Percentiles rank a stretch among this genome's conserved stretches.
Conservation (phyloP, 345 rosid species). For the Hibiscus mutabilis region DNA sequence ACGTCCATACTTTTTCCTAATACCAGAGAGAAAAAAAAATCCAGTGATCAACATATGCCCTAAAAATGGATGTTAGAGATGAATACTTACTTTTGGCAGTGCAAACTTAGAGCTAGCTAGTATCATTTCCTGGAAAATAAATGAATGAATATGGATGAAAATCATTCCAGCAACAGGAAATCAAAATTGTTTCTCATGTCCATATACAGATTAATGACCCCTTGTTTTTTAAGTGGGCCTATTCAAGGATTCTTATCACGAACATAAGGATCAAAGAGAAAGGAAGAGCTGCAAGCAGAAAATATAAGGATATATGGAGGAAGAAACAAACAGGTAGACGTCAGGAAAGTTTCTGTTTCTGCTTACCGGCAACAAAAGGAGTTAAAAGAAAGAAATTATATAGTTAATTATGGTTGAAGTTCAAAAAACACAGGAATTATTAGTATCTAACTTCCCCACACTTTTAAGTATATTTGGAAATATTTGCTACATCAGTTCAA, state of each 20-base stretch:
- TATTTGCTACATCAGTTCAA: not conserved
- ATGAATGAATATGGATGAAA: not conserved
- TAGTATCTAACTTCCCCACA: not conserved
- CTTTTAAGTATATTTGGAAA: not conserved
- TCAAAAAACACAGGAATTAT: conserved; percentile 4
- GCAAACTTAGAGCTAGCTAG: conserved; percentile 62
- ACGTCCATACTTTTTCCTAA: not conserved
- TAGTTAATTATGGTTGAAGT: not conserved
- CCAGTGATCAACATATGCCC: not conserved
- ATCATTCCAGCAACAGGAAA: not conserved
- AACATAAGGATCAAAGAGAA: not conserved
- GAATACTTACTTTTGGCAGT: conserved; percentile 43
- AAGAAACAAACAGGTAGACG: not conserved
- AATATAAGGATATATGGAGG: not conserved
- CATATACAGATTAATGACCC: not conserved
- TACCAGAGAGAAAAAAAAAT: not conserved
- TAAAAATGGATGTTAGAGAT: conserved; percentile 1
- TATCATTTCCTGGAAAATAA: conserved; percentile 70
- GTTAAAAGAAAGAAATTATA: not conserved
- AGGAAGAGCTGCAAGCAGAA: not conserved
- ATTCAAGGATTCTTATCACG: not conserved
- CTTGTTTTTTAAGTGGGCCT: not conserved
- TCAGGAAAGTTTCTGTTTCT: not conserved
- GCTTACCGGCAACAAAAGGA: not conserved
- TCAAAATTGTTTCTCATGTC: not conserved